Evolutionary conservation across 768 basidiomycete genomes (phyloP), one percentile per base, ranked within the genome.

Genomic region (Trametes villosa): DNA sequence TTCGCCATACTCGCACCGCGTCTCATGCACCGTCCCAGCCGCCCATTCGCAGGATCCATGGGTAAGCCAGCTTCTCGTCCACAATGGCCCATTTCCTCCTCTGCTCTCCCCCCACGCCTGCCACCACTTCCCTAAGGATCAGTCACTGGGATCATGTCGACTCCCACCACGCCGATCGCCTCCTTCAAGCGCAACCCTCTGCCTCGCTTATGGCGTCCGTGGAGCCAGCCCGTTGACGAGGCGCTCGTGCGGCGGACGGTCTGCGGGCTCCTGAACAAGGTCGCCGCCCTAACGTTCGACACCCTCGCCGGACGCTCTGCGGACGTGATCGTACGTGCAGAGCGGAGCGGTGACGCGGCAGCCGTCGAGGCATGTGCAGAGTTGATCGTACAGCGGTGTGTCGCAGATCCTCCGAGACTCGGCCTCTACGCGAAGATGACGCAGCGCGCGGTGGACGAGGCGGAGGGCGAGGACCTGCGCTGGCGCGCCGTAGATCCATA

Each of bases 201-300:
- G 17, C 38, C 38, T 29, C 30, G 4, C n/a, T 27, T 49, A n/a
- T 73, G 72, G 72, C 63, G 58, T 15, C 62, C 70, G 3, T 67
- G 70, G 67, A 71, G 65, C 46, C 50, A 65, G 12, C 65, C 65
- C 4, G 40, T 67, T 50, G 73, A 77, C 67, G 72, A 74, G 18
- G 75, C 75, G 40, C 71, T 75, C 57, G 76, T 83, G 48, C 78
- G 81, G 57, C 76, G 80, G 52, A 81, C 81, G 68, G 78, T 84
- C 67, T 83, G 83, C 69, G 77, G 81, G 42, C 70, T 85, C 54
- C 77, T 86, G 64, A 86, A 86, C 80, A 84, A 83, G 75, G 76
- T 86, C 36, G 82, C 83, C 4, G 71, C 78, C 61, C 77, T 80
- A 62, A 79, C 78, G 62, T 83, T 84, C 72, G 80, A 81, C 51